A percentile compares a stretch with the other conserved stretches of the same genome.
Conservation (phyloP, 192 early-diverging fungal species). For the Powellomyces hirtus region DNA sequence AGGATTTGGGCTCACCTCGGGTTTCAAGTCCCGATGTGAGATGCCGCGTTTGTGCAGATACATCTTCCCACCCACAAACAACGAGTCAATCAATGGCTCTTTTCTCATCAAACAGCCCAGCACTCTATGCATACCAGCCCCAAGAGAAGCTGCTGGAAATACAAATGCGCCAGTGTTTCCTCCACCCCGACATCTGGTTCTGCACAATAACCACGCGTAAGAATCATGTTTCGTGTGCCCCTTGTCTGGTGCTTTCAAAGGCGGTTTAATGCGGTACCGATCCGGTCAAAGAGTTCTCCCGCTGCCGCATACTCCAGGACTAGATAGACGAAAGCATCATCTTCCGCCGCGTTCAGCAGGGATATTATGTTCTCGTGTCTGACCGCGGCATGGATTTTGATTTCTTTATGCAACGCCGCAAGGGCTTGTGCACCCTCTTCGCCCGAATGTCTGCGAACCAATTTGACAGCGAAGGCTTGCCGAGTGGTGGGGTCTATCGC, state of each 20-base stretch:
- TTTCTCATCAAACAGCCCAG: too few species aligned
- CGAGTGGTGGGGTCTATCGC: slow-evolving; percentile 44
- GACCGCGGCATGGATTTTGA: slow-evolving; percentile 49
- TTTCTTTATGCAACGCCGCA: slow-evolving; percentile 50
- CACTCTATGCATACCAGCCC: slow-evolving; percentile 48
- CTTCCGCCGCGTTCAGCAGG: slow-evolving; percentile 48
- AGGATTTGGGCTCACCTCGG: slow-evolving; percentile 54
- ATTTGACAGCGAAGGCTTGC: slow-evolving; percentile 55
- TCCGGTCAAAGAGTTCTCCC: slow-evolving; percentile 73
- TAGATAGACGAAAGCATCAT: slow-evolving; percentile 52
- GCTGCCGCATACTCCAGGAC: slow-evolving; percentile 67
- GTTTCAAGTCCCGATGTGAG: slow-evolving; percentile 75
- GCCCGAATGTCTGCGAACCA: slow-evolving; percentile 47
- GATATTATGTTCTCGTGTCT: slow-evolving; percentile 59
- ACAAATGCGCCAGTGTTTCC: slow-evolving; percentile 71
- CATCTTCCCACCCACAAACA: slow-evolving; percentile 27
- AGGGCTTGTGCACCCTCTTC: slow-evolving; percentile 21
- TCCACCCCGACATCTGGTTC: slow-evolving; percentile 68
- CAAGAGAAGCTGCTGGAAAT: slow-evolving; percentile 66
- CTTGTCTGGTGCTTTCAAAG: too few species aligned
- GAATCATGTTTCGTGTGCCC: too few species aligned
- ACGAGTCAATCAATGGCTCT: too few species aligned
- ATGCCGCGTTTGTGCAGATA: slow-evolving; percentile 54
- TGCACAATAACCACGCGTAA: not conserved
- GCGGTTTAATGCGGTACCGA: too few species aligned